A percentile compares a stretch with the other conserved stretches of the same genome.
Conservation (phyloP, 768 basidiomycete genomes). For the Suillus fuscotomentosus region DNA sequence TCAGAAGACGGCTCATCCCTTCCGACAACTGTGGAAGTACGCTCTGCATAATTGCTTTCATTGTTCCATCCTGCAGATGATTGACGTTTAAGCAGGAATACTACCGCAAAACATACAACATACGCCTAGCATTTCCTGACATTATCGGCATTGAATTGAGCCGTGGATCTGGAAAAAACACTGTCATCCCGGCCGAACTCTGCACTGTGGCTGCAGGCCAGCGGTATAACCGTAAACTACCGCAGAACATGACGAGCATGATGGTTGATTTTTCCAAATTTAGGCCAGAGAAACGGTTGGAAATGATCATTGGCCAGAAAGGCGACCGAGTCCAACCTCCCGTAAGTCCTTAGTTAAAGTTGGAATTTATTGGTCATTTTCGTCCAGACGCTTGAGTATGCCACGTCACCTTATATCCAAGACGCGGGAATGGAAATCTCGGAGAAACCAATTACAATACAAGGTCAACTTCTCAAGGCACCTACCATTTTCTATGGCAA, state of each 20-base stretch:
- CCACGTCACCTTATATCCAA: slow-evolving; percentile 39
- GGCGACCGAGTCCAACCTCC: slow-evolving; percentile 12
- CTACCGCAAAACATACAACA: slow-evolving; percentile 35
- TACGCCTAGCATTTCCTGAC: slow-evolving; percentile 32
- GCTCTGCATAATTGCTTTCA: background rate
- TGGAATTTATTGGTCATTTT: background rate
- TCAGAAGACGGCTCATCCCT: background rate
- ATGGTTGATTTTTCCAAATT: slow-evolving; percentile 52
- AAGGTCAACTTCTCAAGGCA: slow-evolving; percentile 35
- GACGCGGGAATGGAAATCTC: slow-evolving; percentile 42
- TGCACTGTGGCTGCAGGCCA: slow-evolving; percentile 48
- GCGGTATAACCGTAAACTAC: slow-evolving; percentile 45
- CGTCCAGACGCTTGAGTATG: slow-evolving; percentile 35
- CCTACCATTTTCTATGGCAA: slow-evolving; percentile 33
- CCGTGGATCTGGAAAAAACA: slow-evolving; percentile 18
- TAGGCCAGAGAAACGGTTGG: slow-evolving; percentile 41
- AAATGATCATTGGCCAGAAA: slow-evolving; percentile 36
- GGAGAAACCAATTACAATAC: slow-evolving; percentile 26
- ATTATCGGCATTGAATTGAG: slow-evolving; percentile 38
- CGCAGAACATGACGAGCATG: slow-evolving; percentile 33
- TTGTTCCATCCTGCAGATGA: background rate
- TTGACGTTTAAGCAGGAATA: slow-evolving; percentile 36
- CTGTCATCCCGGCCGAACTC: slow-evolving; percentile 50
- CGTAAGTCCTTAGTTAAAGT: slow-evolving; percentile 15
- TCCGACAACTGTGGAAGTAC: slow-evolving; percentile 31